Conservation (phyloP, 257 asterid genomes). For the Craterostigma plantagineum region DNA sequence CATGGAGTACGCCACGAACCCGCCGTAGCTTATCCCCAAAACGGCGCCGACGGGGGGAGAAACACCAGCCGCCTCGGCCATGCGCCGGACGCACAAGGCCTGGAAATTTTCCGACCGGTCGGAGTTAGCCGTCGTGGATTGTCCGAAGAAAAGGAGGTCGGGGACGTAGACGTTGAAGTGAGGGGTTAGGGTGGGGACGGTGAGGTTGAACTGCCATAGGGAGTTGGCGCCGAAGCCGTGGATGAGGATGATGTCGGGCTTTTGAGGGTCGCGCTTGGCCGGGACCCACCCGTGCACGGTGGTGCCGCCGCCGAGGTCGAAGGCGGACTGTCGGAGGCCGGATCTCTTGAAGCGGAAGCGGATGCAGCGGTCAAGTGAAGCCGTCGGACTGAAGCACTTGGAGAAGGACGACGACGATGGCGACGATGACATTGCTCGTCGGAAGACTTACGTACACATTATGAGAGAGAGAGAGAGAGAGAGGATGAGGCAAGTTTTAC, state of each 20-base stretch:
- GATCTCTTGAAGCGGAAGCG: constrained; percentile 20
- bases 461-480: too few species aligned
- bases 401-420: too few species aligned
- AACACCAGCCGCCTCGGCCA: constrained; percentile 33
- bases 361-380: constrained; percentile 30
- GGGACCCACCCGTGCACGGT: constrained; percentile 47
- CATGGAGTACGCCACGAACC: constrained; percentile 56
- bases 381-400: constrained; percentile 40
- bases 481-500: too few species aligned
- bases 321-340: constrained; percentile 35
- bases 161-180: constrained; percentile 58
- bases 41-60: constrained; percentile 17
- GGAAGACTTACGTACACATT: too few species aligned
- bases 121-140: constrained; percentile 32
- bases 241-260: constrained; percentile 31
- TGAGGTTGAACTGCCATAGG: constrained; percentile 45
- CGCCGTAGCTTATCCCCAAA: constrained; percentile 60
- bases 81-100: constrained; percentile 41
- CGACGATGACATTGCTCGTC: too few species aligned
- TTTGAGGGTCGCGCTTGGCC: constrained; percentile 15
- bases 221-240: constrained; percentile 61
- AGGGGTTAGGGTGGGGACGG: constrained; percentile 19
- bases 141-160: constrained; percentile 47
- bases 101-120: constrained; percentile 46
- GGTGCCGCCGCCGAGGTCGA: constrained; percentile 44